A percentile compares a stretch with the other conserved stretches of the same genome.
These are phyloP conservation scores for Solanum hybrid DNA, from an alignment of 305 asterid genomes.

Conservation along the genomic window DNA sequence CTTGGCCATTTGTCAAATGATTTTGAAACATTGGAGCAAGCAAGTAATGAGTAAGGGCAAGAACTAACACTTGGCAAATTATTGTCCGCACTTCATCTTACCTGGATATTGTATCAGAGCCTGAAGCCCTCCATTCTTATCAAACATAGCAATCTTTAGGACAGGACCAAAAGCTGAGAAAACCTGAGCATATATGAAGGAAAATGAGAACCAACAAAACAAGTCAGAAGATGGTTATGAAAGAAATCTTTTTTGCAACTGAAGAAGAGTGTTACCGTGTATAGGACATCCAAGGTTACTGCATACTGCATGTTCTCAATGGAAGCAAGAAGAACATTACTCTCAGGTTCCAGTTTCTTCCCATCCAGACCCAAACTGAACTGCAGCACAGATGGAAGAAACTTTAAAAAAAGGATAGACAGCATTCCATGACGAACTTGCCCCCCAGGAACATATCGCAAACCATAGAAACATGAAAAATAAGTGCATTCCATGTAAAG, in stretches of 20 bases:
- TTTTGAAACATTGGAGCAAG: background rate
- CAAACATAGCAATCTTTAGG: constrained; percentile 89
- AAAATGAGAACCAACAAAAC: constrained; percentile 2
- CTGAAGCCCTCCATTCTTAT: constrained; percentile 92
- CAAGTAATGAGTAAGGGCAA: background rate
- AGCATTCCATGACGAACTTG: background rate
- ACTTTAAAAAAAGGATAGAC: background rate
- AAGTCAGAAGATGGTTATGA: background rate
- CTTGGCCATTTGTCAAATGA: background rate
- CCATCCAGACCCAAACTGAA: constrained; percentile 73
- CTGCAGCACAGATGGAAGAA: constrained; percentile 30
- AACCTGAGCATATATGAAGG: constrained; percentile 32
- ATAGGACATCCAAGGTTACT: constrained; percentile 79
- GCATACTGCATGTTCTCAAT: constrained; percentile 97
- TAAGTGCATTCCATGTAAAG: background rate
- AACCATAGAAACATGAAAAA: background rate
- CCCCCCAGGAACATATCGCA: background rate
- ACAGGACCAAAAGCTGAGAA: constrained; percentile 83
- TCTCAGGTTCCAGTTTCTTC: constrained; percentile 75
- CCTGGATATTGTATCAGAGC: constrained; percentile 82
- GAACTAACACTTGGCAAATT: background rate
- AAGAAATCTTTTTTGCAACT: background rate
- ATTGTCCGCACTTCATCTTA: constrained; percentile 15
- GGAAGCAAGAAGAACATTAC: constrained; percentile 94
- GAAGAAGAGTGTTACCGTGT: constrained; percentile 43